phyloP scores from a whole-genome alignment of 805 yeast species.

The Candida vaughaniae region DNA sequence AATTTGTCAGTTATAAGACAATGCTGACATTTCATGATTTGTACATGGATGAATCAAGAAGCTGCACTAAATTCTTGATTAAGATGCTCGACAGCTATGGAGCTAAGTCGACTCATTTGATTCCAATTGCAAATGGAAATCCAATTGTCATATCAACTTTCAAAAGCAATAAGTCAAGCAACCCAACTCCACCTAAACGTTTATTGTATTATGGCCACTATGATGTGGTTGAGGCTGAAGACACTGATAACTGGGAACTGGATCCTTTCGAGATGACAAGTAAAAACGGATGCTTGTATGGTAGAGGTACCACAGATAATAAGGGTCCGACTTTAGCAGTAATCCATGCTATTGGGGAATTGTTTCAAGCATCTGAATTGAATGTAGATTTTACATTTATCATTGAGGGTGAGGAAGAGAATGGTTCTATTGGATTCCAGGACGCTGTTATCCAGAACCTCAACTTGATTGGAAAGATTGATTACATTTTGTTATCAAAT shows the following conservation, averaged over 20 bases:
- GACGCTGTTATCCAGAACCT: slow-evolving; percentile 55
- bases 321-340: slow-evolving; percentile 93
- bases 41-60: slow-evolving; percentile 74
- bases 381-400: slow-evolving; percentile 75
- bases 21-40: slow-evolving; percentile 72
- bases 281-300: slow-evolving; percentile 80
- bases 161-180: slow-evolving; percentile 34
- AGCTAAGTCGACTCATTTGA: slow-evolving; percentile 59
- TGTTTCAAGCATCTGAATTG: slow-evolving; percentile 50
- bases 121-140: slow-evolving; percentile 76
- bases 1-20: slow-evolving; percentile 68
- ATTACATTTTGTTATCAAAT: slow-evolving; percentile 87
- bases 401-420: slow-evolving; percentile 94
- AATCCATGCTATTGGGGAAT: slow-evolving; percentile 78
- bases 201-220: slow-evolving; percentile 94
- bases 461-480: slow-evolving; percentile 57
- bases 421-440: slow-evolving; percentile 85
- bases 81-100: slow-evolving; percentile 67
- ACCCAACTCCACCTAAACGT: slow-evolving; percentile 23
- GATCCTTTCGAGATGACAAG: slow-evolving; percentile 78
- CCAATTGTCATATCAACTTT: slow-evolving; percentile 84
- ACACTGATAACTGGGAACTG: slow-evolving; percentile 63
- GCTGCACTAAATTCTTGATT: slow-evolving; percentile 77
- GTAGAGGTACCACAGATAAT: slow-evolving; percentile 92
- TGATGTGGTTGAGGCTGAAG: slow-evolving; percentile 84